A percentile compares a stretch with the other conserved stretches of the same genome.
Evolutionary conservation across 805 yeast genomes (phyloP).

Genomic region (Starmerella riodocensis): DNA sequence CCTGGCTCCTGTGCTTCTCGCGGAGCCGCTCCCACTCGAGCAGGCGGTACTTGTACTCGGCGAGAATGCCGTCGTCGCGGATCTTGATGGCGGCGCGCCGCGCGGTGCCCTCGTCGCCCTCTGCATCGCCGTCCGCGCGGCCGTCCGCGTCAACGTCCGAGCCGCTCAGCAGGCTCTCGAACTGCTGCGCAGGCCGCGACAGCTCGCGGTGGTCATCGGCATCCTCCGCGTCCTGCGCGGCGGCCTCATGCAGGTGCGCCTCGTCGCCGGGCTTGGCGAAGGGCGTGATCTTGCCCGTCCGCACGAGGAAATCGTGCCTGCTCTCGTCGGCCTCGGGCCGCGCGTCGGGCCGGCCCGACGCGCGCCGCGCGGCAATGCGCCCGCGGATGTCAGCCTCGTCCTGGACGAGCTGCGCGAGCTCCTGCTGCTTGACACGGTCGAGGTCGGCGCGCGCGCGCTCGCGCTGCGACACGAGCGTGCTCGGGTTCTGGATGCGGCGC

Average conservation of each 20-base stretch:
- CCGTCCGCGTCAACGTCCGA: slow-evolving; percentile 2
- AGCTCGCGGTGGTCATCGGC: slow-evolving; percentile 18
- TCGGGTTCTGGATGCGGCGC: slow-evolving; percentile 37
- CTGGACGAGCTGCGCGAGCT: slow-evolving; percentile 38
- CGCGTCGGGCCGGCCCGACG: slow-evolving; percentile 7
- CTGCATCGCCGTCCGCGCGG: slow-evolving; percentile 1
- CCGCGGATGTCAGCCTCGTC: slow-evolving; percentile 54
- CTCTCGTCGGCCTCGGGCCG: slow-evolving; percentile 46
- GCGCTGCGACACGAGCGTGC: slow-evolving; percentile 53
- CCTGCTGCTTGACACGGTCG: slow-evolving; percentile 35
- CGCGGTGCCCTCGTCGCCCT: slow-evolving; percentile 13
- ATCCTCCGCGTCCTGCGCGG: slow-evolving; percentile 21
- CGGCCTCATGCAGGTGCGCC: slow-evolving; percentile 22
- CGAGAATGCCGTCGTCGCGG: slow-evolving; percentile 74
- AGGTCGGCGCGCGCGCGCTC: slow-evolving; percentile 44
- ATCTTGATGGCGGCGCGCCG: slow-evolving; percentile 20
- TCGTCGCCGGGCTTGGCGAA: slow-evolving; percentile 40
- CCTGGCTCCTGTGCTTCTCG: slow-evolving; percentile 25
- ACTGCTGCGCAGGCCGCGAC: slow-evolving; percentile 9
- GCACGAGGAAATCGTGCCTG: slow-evolving; percentile 61
- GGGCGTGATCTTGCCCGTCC: slow-evolving; percentile 90
- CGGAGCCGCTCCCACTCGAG: slow-evolving; percentile 35
- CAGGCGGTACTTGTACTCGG: slow-evolving; percentile 34
- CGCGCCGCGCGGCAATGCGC: slow-evolving; percentile 30
- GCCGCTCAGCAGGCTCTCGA: slow-evolving; percentile 14